These are phyloP conservation scores for Metschnikowia cerradonensis DNA, from an alignment of 805 yeast genomes.

Conservation along the genomic window DNA sequence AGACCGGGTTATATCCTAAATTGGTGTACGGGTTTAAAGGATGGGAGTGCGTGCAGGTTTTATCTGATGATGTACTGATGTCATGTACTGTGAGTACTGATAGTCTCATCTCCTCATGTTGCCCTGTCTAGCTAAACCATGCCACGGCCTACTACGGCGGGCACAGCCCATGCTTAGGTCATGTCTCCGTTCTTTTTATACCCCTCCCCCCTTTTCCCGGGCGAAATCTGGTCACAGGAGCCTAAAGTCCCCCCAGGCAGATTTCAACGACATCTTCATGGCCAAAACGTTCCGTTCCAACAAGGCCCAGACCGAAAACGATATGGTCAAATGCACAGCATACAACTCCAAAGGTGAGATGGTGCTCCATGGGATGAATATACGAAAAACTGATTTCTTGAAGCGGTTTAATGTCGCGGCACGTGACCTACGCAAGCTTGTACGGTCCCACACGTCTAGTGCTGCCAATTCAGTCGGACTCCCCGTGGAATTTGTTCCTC, in stretches of 20 bases:
- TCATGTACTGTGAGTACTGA: too few species aligned
- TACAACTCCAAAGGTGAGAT: constrained; percentile 45
- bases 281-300: constrained; percentile 17
- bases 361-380: constrained; percentile 42
- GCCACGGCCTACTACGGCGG: not conserved
- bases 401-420: constrained; percentile 45
- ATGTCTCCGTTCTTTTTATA: too few species aligned
- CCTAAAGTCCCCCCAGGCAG: not conserved
- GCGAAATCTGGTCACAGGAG: not conserved
- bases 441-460: constrained; percentile 21
- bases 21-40: not conserved
- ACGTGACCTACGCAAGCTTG: constrained; percentile 57
- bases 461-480: constrained; percentile 13
- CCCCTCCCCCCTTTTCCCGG: not conserved
- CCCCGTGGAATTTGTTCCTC: constrained; percentile 52
- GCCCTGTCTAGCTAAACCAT: not conserved
- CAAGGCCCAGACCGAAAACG: constrained; percentile 25
- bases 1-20: too few species aligned
- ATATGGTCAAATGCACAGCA: constrained; percentile 45
- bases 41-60: too few species aligned
- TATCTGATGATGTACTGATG: too few species aligned
- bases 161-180: not conserved
- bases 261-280: constrained; percentile 15
- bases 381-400: constrained; percentile 41
- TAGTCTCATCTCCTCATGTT: not conserved